Base-by-base conservation (phyloP, 495 filamentous ascomycete genomes). In the Penicillium simplicissimum region DNA sequence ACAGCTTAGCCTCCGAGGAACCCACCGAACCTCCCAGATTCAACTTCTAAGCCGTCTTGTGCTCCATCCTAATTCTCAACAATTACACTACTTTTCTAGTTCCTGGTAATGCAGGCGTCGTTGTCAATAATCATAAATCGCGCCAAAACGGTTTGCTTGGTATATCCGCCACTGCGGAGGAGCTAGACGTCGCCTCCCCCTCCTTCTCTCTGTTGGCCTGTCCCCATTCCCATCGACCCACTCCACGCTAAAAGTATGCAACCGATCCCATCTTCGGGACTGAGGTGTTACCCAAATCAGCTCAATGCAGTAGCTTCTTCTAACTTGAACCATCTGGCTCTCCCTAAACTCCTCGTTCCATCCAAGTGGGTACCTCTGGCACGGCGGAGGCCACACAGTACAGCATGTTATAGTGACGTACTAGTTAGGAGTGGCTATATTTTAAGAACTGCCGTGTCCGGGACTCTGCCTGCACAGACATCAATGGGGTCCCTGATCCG, bases 1-100 rank as follows among this genome's bases (percentile, higher is more conserved):
- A 69, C 28, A 55, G 10, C 42, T 65, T 71, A 69, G 51, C 61
- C 47, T 58, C 52, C 51, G 57, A 61, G 28, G 28, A 31, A 31
- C 28, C 28, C 28, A 31, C 28, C 28, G 28, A 55, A 58, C 66
- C 65, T 64, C 65, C 33, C 36, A 49, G 61, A 62, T 64, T n/a
- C n/a, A n/a, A n/a, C n/a, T n/a, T n/a, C 23, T 35, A 52, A 61
- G 34, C 53, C 36, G 42, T 13, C 1, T 49, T 13, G 14, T 15
- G 8, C 14, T 8, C 43, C 8, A 47, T 31, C 28, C 3, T 31
- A 31, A 31, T 31, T 7, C 28, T 31, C 28, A 0, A 31, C 28
- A 31, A 4, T 31, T 25, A 25, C 23, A 25, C 28, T 31, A 31
- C 28, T 31, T 31, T 31, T 31, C 28, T 31, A 31, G 4, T 47